Conservation (phyloP, 306 rosid genomes). For the Chamaecrista fasciculata region DNA sequence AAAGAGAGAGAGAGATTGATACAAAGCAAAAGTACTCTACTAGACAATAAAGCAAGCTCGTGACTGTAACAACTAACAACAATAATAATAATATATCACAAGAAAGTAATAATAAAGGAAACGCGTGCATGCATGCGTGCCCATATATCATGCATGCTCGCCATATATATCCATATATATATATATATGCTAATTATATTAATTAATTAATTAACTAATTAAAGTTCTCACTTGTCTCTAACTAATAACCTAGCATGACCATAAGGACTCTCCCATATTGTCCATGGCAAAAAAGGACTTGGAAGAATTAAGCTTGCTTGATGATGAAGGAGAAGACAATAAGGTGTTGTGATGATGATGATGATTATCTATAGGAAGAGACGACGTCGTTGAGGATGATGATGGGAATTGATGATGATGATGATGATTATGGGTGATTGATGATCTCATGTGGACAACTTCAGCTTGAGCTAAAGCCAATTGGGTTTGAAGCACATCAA, state of each 20-base stretch:
- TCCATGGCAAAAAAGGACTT: conserved; percentile 71
- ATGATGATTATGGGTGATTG: conserved; percentile 39
- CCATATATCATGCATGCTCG: too few relatives aligned
- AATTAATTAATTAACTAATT: too few relatives aligned
- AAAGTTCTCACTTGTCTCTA: too few relatives aligned
- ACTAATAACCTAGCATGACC: conserved; percentile 87
- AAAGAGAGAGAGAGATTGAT: too few relatives aligned
- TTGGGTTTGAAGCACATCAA: conserved; percentile 74
- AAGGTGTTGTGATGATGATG: conserved; percentile 21
- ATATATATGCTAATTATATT: too few relatives aligned
- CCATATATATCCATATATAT: too few relatives aligned
- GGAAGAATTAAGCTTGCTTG: conserved; percentile 37
- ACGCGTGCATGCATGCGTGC: too few relatives aligned
- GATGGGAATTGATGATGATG: conserved; percentile 34
- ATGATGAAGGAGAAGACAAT: conserved; percentile 9
- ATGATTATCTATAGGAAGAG: conserved; percentile 24
- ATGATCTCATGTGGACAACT: conserved; percentile 60
- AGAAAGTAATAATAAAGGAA: too few relatives aligned
- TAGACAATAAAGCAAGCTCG: too few relatives aligned
- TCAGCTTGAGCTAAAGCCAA: conserved; percentile 80
- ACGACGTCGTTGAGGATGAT: not conserved
- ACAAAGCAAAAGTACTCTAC: too few relatives aligned
- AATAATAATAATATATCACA: too few relatives aligned
- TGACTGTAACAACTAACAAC: too few relatives aligned
- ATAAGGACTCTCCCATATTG: conserved; percentile 66